Conservation (phyloP, 2,329 filamentous ascomycete genomes). For the Verticillium zaregamsianum region DNA sequence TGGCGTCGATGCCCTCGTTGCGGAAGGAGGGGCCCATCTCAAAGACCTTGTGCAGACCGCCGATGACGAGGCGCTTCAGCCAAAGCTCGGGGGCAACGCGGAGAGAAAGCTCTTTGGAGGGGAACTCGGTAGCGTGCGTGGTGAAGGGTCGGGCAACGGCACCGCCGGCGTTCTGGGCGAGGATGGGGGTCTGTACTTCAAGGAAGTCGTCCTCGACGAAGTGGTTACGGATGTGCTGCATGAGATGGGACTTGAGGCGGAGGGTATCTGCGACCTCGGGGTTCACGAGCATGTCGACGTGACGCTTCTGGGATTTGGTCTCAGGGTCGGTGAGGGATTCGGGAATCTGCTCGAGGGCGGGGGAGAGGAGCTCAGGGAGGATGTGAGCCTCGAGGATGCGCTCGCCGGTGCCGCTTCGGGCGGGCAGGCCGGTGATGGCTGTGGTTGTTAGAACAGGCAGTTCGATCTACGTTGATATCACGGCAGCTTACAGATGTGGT, state of each 20-base stretch:
- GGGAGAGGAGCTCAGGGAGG: slow-evolving; percentile 69
- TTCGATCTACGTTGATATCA: slow-evolving; percentile 2
- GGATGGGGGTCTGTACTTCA: slow-evolving; percentile 87
- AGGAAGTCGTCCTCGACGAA: slow-evolving; percentile 70
- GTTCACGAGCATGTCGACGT: slow-evolving; percentile 83
- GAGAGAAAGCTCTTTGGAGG: slow-evolving; percentile 66
- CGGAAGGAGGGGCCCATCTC: slow-evolving; percentile 91
- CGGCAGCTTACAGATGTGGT: slow-evolving; percentile 68
- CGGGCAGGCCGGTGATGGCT: slow-evolving; percentile 68
- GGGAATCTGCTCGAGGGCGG: slow-evolving; percentile 76
- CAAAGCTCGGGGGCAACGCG: slow-evolving; percentile 93
- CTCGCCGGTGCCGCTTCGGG: slow-evolving; percentile 68
- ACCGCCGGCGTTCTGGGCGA: slow-evolving; percentile 79
- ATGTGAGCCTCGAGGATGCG: slow-evolving; percentile 66
- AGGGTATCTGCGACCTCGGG: slow-evolving; percentile 63
- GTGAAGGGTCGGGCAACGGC: slow-evolving; percentile 83
- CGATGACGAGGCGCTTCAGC: slow-evolving; percentile 87
- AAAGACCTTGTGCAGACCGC: slow-evolving; percentile 83
- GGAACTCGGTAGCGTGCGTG: slow-evolving; percentile 73
- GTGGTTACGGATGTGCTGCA: slow-evolving; percentile 69
- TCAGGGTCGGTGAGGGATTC: slow-evolving; percentile 65
- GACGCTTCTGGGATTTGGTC: slow-evolving; percentile 69
- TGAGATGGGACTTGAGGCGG: slow-evolving; percentile 68
- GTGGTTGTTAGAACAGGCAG: slow-evolving; percentile 11
- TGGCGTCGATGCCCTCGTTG: slow-evolving; percentile 87